These are phyloP conservation scores for Ophiostoma novo-ulmi DNA, from an alignment of 2,329 filamentous ascomycete species.

Conservation along the genomic window DNA sequence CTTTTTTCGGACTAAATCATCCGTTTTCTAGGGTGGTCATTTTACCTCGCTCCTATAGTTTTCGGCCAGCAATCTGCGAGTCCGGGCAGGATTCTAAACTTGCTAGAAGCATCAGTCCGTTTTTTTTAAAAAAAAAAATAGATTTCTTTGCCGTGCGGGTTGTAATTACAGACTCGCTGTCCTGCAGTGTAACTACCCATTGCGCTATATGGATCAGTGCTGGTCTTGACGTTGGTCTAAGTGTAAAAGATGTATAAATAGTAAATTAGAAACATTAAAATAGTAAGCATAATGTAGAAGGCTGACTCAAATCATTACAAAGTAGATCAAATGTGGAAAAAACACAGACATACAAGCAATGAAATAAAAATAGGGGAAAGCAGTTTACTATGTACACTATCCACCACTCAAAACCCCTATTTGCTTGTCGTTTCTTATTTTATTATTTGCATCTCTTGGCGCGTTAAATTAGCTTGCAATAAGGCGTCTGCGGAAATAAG, in stretches of 20 bases:
- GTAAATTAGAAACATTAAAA: background rate
- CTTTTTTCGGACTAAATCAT: background rate
- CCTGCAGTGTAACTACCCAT: background rate
- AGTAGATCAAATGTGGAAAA: background rate
- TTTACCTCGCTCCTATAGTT: background rate
- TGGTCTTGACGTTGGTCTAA: background rate
- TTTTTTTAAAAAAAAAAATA: too few species aligned
- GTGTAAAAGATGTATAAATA: background rate
- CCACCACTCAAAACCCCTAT: constrained; percentile 2
- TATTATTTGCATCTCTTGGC: background rate
- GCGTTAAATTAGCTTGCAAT: background rate
- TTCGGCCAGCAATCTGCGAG: background rate
- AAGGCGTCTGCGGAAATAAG: background rate
- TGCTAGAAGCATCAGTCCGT: background rate
- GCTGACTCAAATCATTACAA: background rate
- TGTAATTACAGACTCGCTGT: background rate
- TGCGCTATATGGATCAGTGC: background rate
- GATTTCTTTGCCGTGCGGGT: background rate
- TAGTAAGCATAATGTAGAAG: background rate
- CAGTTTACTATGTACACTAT: constrained; percentile 7
- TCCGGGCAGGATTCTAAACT: background rate
- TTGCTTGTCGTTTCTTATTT: background rate
- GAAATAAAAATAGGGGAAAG: background rate
- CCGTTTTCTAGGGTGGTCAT: background rate
- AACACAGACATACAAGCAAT: background rate